Percentiles rank a stretch among this genome's conserved stretches.
phyloP scores from a whole-genome alignment of 2,329 filamentous ascomycete genomes.

The Orbilia ellipsospora region DNA sequence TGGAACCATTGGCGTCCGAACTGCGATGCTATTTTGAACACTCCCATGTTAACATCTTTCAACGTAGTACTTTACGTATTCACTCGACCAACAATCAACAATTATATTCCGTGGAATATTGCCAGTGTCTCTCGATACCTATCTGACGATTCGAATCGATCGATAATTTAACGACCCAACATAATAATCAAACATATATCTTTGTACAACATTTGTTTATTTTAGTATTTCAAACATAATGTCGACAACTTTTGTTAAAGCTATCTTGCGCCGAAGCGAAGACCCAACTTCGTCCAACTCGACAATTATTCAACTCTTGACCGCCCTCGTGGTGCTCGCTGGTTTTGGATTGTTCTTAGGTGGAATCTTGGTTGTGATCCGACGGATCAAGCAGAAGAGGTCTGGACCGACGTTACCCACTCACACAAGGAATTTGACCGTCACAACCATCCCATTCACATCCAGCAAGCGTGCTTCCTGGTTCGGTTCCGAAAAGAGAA shows the following conservation, averaged over 20 bases:
- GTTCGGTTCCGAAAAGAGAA: slow-evolving; percentile 58
- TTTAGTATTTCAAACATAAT: slow-evolving; percentile 18
- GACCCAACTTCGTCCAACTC: slow-evolving; percentile 66
- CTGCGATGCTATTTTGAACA: slow-evolving; percentile 29
- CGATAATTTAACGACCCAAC: slow-evolving; percentile 21
- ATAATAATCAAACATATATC: slow-evolving; percentile 13
- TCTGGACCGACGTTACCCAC: slow-evolving; percentile 60
- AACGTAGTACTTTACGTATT: slow-evolving; percentile 38
- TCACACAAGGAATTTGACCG: slow-evolving; percentile 66
- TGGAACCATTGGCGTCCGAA: slow-evolving; percentile 29
- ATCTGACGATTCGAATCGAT: slow-evolving; percentile 58
- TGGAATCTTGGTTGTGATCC: slow-evolving; percentile 76
- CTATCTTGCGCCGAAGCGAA: slow-evolving; percentile 61
- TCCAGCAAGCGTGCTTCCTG: slow-evolving; percentile 54
- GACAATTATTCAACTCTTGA: slow-evolving; percentile 79
- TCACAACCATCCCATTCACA: slow-evolving; percentile 63
- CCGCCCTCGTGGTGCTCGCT: slow-evolving; percentile 80
- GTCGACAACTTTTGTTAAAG: slow-evolving; percentile 46
- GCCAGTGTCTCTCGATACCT: slow-evolving; percentile 56
- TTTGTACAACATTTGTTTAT: slow-evolving; percentile 59
- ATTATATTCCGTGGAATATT: slow-evolving; percentile 55
- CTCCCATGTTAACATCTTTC: slow-evolving; percentile 16
- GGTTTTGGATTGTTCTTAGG: slow-evolving; percentile 77
- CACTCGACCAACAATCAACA: slow-evolving; percentile 21
- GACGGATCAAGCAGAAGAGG: slow-evolving; percentile 70